Percentiles rank a stretch among this genome's conserved stretches.
These are phyloP conservation scores for Leucosporidium scottii DNA, from an alignment of 768 basidiomycete genomes.

Conservation along the genomic window DNA sequence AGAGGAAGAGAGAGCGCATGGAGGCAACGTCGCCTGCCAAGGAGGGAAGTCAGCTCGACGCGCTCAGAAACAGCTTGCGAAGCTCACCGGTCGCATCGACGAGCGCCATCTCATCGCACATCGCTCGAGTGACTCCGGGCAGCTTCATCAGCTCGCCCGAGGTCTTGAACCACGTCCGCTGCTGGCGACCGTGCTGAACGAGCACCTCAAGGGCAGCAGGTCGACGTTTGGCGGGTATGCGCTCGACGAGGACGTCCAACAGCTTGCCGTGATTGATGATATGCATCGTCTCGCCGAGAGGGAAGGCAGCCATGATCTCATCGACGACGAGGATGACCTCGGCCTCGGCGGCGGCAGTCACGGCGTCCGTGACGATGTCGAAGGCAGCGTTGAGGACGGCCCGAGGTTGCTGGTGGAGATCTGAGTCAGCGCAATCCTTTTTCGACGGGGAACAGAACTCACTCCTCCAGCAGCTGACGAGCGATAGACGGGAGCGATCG, in stretches of 20 bases:
- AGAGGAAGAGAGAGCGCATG: slow-evolving; percentile 23
- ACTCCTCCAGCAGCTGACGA: slow-evolving; percentile 34
- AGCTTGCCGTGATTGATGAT: slow-evolving; percentile 36
- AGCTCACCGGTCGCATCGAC: slow-evolving; percentile 34
- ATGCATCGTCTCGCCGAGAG: slow-evolving; percentile 28
- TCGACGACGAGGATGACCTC: slow-evolving; percentile 36
- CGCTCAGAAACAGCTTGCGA: not conserved
- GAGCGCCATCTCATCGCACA: slow-evolving; percentile 31
- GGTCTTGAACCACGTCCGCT: slow-evolving; percentile 28
- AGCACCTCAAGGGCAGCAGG: slow-evolving; percentile 32
- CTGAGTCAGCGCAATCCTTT: no score
- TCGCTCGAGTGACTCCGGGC: slow-evolving; percentile 27
- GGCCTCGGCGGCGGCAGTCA: slow-evolving; percentile 38
- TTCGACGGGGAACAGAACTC: not conserved
- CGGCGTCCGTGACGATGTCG: slow-evolving; percentile 38
- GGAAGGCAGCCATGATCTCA: slow-evolving; percentile 29
- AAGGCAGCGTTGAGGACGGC: slow-evolving; percentile 38
- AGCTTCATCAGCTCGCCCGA: slow-evolving; percentile 34
- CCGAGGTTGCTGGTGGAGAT: slow-evolving; percentile 25
- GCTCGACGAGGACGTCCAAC: slow-evolving; percentile 34
- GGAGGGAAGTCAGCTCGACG: not conserved
- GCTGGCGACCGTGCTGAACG: slow-evolving; percentile 27
- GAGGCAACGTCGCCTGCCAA: slow-evolving; percentile 25
- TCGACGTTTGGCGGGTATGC: slow-evolving; percentile 27
- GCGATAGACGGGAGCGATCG: slow-evolving; percentile 38